Evolutionary conservation across 2,329 filamentous ascomycete species (phyloP), one percentile per base, ranked within the genome.

Genomic region (Verticillium tricorpus): DNA sequence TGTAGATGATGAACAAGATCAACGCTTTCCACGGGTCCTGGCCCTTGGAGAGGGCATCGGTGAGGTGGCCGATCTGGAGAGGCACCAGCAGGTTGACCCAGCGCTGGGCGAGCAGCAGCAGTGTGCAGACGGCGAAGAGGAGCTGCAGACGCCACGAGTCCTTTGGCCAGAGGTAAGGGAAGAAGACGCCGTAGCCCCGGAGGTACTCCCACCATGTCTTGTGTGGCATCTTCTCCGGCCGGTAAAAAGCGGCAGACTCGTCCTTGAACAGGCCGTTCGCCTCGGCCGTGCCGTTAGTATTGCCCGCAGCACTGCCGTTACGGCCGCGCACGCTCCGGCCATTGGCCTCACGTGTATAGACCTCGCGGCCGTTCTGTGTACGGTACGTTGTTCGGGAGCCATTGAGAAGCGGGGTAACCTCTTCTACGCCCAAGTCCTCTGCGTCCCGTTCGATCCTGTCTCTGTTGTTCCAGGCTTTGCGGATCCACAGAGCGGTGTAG

Each of bases 151-250:
- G 84, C 5, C 72, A 54, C 40, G 92, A 88, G 71, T 94, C 94
- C 69, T 88, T 90, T 0, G 95, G 95, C 95, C 95, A 99, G 62
- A 98, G 85, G 72, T 98, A 99, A 0, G 93, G 94, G 73, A 98
- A 96, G 77, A 99, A 97, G 59, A 97, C 82, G 14, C 89, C 91
- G 75, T 98, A 99, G 56, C 94, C 93, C 66, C 89, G 88, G 64
- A 97, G 80, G 74, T 99, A 99, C 72, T 98, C 93, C 87, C 91
- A 96, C 95, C 95, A 99, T 59, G 89, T 95, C 67, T 91, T 92
- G 68, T 91, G 90, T 2, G 92, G 93, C 9, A 92, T 85, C 66
- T 92, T 94, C 40, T 90, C 89, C 2, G 93, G 93, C 68, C 94
- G 89, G 74, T 96, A 96, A 81, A 96, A 98, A 6, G 91, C 92